Evolutionary conservation across 2,329 filamentous ascomycete species (phyloP).

Genomic region (Sarocladiaceae sp.): DNA sequence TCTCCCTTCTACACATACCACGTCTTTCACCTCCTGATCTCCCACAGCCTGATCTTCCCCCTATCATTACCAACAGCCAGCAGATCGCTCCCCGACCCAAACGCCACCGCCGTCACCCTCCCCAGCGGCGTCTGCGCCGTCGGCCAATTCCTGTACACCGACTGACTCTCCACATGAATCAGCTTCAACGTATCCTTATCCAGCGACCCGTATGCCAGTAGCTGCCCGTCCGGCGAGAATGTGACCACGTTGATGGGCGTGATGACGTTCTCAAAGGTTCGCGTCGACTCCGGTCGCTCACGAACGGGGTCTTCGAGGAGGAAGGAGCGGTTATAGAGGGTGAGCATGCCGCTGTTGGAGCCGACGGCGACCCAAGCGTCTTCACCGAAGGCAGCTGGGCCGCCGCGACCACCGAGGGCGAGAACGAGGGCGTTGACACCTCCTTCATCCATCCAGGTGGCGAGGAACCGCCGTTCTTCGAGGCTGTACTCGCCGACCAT

Average conservation of each 20-base stretch:
- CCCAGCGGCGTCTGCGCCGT: slow-evolving; percentile 85
- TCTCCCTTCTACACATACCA: background rate
- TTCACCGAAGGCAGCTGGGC: slow-evolving; percentile 58
- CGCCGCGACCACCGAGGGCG: slow-evolving; percentile 64
- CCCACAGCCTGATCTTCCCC: slow-evolving; percentile 86
- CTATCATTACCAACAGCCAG: slow-evolving; percentile 83
- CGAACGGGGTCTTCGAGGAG: slow-evolving; percentile 54
- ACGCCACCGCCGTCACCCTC: slow-evolving; percentile 68
- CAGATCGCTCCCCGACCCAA: slow-evolving; percentile 58
- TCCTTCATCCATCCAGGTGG: slow-evolving; percentile 85
- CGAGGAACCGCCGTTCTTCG: slow-evolving; percentile 60
- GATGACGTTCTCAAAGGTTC: slow-evolving; percentile 76
- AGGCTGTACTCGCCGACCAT: slow-evolving; percentile 88
- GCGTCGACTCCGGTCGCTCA: slow-evolving; percentile 62
- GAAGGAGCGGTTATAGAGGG: slow-evolving; percentile 78
- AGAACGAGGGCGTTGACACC: slow-evolving; percentile 80
- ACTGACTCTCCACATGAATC: slow-evolving; percentile 86
- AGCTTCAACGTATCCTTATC: slow-evolving; percentile 86
- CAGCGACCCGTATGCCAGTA: slow-evolving; percentile 77
- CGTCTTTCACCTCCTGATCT: slow-evolving; percentile 61
- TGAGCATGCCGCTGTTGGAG: slow-evolving; percentile 80
- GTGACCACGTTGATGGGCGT: slow-evolving; percentile 73
- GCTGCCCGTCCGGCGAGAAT: slow-evolving; percentile 84
- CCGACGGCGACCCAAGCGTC: slow-evolving; percentile 89
- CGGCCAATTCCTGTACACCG: slow-evolving; percentile 95